phyloP scores from a whole-genome alignment of 1,284 basidiomycete species.

The Pyrrhoderma lamaoense region DNA sequence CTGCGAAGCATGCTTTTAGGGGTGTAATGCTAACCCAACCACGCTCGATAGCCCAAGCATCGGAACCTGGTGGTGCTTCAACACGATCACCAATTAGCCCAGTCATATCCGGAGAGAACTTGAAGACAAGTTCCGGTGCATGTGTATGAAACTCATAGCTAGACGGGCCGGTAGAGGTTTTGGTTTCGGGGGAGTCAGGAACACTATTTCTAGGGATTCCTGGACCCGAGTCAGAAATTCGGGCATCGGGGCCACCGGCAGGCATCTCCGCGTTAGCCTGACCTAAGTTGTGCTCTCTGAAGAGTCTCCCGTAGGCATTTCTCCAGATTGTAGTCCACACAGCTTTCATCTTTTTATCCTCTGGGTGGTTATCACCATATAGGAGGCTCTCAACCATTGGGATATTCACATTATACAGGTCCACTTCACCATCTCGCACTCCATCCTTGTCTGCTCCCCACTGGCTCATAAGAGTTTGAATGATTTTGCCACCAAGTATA shows the following conservation, averaged over 20 bases:
- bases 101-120: constrained; percentile 74
- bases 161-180: neutral
- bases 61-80: constrained; percentile 61
- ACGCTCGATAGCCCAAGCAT: constrained; percentile 70
- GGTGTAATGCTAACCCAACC: constrained; percentile 71
- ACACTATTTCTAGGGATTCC: neutral
- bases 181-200: neutral
- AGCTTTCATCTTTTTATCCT: constrained; percentile 40
- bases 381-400: constrained; percentile 63
- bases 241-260: constrained; percentile 38
- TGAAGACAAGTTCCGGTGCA: constrained; percentile 54
- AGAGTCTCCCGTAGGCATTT: constrained; percentile 69
- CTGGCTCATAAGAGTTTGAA: constrained; percentile 66
- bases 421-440: constrained; percentile 56
- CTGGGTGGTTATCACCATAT: constrained; percentile 28
- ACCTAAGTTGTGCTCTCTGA: constrained; percentile 40
- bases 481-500: constrained; percentile 56
- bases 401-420: constrained; percentile 78
- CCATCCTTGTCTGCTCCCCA: constrained; percentile 68
- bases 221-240: constrained; percentile 1
- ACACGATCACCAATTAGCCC: constrained; percentile 57
- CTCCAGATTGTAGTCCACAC: constrained; percentile 74
- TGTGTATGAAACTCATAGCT: constrained; percentile 22
- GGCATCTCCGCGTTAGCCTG: constrained; percentile 18
- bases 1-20: constrained; percentile 64